These are phyloP conservation scores for Penicillium sp. DNA, from an alignment of 2,329 filamentous ascomycete genomes.

Conservation along the genomic window DNA sequence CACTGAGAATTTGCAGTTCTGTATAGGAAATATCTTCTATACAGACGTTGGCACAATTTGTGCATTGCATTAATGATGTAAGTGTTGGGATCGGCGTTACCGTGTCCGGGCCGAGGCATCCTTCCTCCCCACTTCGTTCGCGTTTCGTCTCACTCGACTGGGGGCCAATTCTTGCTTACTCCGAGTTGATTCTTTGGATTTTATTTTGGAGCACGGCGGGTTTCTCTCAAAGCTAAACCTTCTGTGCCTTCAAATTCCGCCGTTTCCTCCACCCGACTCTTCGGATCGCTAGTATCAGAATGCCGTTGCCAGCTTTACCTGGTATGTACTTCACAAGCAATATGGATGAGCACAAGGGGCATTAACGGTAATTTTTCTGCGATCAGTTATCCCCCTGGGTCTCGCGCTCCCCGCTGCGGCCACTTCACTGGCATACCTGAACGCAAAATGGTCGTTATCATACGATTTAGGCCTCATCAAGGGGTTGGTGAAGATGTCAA, in stretches of 20 bases:
- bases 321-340: background rate
- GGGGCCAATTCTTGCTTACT: too few relatives aligned
- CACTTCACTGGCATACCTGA: slow-evolving; percentile 74
- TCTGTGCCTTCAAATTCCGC: background rate
- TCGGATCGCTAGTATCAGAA: background rate
- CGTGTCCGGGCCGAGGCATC: slow-evolving; percentile 10
- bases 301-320: background rate
- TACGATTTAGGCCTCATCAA: slow-evolving; percentile 67
- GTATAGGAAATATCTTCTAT: too few relatives aligned
- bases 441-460: slow-evolving; percentile 67
- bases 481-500: slow-evolving; percentile 51
- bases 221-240: background rate
- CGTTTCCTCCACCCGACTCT: background rate
- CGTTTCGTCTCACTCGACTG: background rate
- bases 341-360: background rate
- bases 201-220: background rate
- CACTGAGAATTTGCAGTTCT: too few relatives aligned
- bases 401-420: slow-evolving; percentile 62
- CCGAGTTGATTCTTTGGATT: background rate
- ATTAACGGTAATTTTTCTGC: slow-evolving; percentile 5
- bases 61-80: background rate
- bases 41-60: too few relatives aligned
- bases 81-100: slow-evolving; percentile 1
- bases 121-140: background rate
- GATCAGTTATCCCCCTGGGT: slow-evolving; percentile 38